These are phyloP conservation scores for Dipteronia sinensis DNA, from an alignment of 345 rosid genomes.

Conservation along the genomic window DNA sequence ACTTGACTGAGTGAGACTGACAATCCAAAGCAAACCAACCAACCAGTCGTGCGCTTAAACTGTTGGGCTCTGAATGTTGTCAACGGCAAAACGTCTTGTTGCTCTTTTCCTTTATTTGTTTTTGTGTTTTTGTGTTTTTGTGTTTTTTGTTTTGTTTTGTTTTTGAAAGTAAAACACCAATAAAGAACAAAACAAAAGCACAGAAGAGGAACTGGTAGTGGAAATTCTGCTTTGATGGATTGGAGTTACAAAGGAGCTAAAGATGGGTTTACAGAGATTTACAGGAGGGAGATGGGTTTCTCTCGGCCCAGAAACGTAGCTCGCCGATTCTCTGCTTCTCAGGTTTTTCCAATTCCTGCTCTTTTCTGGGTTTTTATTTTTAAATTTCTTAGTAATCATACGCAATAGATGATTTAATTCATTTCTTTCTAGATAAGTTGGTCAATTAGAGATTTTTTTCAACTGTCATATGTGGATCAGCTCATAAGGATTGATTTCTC, in stretches of 20 bases:
- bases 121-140: too few relatives aligned
- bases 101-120: too few relatives aligned
- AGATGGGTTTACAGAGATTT: constrained; percentile 30
- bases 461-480: not conserved
- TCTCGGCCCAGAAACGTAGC: constrained; percentile 28
- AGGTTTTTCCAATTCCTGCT: constrained; percentile 26
- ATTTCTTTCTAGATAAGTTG: not conserved
- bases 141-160: too few relatives aligned
- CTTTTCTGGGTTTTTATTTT: not conserved
- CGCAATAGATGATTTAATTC: not conserved
- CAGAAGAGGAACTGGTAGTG: too few relatives aligned
- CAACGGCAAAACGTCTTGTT: not conserved
- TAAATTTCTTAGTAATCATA: not conserved
- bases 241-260: constrained; percentile 18
- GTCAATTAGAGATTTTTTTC: not conserved
- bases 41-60: not conserved
- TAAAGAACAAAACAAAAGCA: not conserved
- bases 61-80: not conserved
- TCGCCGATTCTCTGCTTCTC: constrained; percentile 40
- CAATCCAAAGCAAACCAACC: not conserved
- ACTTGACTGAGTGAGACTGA: not conserved
- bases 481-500: not conserved
- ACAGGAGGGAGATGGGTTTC: constrained; percentile 39
- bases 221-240: constrained; percentile 20
- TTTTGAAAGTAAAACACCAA: not conserved